Evolutionary conservation across 1,284 basidiomycete genomes (phyloP).

Genomic region (Xerocomus minutiporus): DNA sequence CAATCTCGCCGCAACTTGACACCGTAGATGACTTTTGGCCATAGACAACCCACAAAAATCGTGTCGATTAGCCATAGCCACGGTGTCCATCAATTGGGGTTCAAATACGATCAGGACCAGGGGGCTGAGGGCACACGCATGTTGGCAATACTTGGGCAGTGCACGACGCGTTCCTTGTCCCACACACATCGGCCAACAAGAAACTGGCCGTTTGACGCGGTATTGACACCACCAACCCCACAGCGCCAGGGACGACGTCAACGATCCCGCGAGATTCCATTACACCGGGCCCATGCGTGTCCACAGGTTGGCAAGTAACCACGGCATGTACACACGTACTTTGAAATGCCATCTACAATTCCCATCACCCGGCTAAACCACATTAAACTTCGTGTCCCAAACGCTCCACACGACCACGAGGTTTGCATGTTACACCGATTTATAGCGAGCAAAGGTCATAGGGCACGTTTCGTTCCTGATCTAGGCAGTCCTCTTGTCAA

Average conservation of each 20-base stretch:
- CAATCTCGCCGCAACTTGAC: no score
- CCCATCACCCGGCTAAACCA: background rate
- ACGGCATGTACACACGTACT: background rate
- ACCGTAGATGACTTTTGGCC: no score
- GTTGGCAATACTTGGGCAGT: background rate
- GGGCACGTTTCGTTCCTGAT: background rate
- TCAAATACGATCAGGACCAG: background rate
- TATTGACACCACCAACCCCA: background rate
- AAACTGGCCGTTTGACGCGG: background rate
- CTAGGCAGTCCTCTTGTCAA: background rate
- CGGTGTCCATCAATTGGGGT: background rate
- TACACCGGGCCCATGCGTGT: background rate
- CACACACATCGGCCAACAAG: background rate
- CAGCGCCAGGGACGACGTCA: background rate
- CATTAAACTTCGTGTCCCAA: background rate
- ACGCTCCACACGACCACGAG: background rate
- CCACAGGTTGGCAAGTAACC: no score
- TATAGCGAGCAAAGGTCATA: background rate
- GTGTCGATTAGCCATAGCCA: no score
- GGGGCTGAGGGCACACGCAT: background rate
- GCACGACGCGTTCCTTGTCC: background rate
- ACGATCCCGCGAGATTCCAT: background rate
- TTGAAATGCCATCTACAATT: background rate
- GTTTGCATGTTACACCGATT: background rate
- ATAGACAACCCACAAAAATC: no score